Evolutionary conservation across 1,139 yeast genomes (phyloP).

Genomic region (Saccharomyces uvarum): DNA sequence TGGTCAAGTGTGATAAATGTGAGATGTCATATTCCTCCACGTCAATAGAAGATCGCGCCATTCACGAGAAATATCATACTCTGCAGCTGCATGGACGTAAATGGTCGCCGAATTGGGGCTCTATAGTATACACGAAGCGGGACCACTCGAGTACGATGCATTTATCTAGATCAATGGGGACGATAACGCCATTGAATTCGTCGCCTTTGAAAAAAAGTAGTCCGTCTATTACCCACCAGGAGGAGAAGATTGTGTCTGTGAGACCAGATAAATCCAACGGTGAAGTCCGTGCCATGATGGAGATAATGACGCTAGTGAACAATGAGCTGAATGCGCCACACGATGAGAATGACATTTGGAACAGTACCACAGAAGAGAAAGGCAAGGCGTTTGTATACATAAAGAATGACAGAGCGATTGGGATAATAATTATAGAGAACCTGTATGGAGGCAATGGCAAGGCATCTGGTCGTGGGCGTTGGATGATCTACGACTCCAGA

Average conservation of each 20-base stretch:
- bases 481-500: slow-evolving; percentile 29
- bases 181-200: slow-evolving; percentile 14
- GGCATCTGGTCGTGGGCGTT: slow-evolving; percentile 19
- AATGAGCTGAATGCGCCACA: slow-evolving; percentile 30
- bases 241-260: slow-evolving; percentile 18
- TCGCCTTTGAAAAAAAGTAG: slow-evolving; percentile 5
- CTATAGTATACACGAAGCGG: slow-evolving; percentile 1
- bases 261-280: slow-evolving; percentile 15
- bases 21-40: slow-evolving; percentile 24
- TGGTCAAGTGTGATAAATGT: slow-evolving; percentile 24
- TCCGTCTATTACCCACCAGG: neutral
- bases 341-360: slow-evolving; percentile 31
- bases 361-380: slow-evolving; percentile 6
- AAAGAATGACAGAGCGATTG: slow-evolving; percentile 25
- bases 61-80: slow-evolving; percentile 25
- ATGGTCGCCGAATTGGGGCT: slow-evolving; percentile 29
- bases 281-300: slow-evolving; percentile 26
- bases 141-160: slow-evolving; percentile 1
- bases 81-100: slow-evolving; percentile 25
- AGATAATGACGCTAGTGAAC: slow-evolving; percentile 26
- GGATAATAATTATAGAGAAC: slow-evolving; percentile 26
- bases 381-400: slow-evolving; percentile 30
- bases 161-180: neutral
- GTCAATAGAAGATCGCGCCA: slow-evolving; percentile 15
- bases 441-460: slow-evolving; percentile 4